Percentiles rank a stretch among this genome's conserved stretches.
These are phyloP conservation scores for Hirsutella minnesotensis DNA, from an alignment of 2,329 filamentous ascomycete genomes.

Conservation along the genomic window DNA sequence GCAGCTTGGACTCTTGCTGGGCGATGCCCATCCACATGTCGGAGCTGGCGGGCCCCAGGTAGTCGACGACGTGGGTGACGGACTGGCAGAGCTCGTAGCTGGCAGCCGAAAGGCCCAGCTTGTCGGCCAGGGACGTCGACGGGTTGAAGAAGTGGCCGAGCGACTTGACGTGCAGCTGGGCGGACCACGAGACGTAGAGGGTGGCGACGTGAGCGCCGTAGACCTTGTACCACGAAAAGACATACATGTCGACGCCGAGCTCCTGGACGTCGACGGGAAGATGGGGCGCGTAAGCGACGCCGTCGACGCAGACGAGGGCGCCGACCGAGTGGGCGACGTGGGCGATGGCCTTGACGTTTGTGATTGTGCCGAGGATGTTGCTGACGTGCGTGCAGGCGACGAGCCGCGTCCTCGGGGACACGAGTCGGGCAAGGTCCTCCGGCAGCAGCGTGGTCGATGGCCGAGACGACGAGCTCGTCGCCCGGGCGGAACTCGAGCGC, in stretches of 20 bases:
- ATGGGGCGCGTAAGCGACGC: conserved; percentile 67
- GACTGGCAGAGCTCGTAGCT: conserved; percentile 59
- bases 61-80: conserved; percentile 49
- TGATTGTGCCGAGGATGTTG: conserved; percentile 63
- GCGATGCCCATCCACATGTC: conserved; percentile 38
- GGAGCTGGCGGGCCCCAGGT: conserved; percentile 34
- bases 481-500: conserved; percentile 39
- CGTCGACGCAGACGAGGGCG: conserved; percentile 61
- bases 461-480: conserved; percentile 59
- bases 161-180: conserved; percentile 42
- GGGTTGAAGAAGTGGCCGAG: conserved; percentile 58
- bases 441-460: conserved; percentile 56
- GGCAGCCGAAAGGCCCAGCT: conserved; percentile 54
- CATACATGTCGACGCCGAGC: conserved; percentile 63
- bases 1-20: conserved; percentile 48
- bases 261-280: conserved; percentile 54
- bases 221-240: conserved; percentile 76
- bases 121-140: conserved; percentile 46
- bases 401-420: conserved; percentile 53
- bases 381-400: conserved; percentile 64
- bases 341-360: conserved; percentile 46
- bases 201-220: conserved; percentile 66
- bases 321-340: conserved; percentile 33
- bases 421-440: conserved; percentile 42
- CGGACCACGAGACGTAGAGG: conserved; percentile 50